Conservation (phyloP, 441 rosid species). For the Iberis amara region DNA sequence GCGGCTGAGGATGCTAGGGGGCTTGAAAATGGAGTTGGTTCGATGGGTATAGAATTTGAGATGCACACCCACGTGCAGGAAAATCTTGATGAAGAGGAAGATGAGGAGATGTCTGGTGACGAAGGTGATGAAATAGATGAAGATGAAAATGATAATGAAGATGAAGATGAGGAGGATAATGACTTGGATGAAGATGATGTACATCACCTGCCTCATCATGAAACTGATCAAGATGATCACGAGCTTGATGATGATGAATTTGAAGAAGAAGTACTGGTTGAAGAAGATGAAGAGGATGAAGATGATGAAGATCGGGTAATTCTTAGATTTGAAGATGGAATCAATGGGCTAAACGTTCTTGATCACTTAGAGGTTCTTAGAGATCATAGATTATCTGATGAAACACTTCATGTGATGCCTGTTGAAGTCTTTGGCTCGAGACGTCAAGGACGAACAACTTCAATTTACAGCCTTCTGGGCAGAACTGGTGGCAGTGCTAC, state of each 20-base stretch:
- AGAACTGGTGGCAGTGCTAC: conserved; percentile 63
- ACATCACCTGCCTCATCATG: conserved; percentile 86
- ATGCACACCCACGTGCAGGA: conserved; percentile 77
- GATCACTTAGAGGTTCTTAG: conserved; percentile 95
- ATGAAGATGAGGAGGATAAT: conserved; percentile 72
- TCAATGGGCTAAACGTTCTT: conserved; percentile 87
- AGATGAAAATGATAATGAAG: conserved; percentile 76
- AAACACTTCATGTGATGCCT: conserved; percentile 93
- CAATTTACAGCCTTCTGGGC: conserved; percentile 92
- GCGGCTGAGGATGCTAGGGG: conserved; percentile 70
- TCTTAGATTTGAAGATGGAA: conserved; percentile 87
- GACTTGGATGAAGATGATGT: conserved; percentile 86
- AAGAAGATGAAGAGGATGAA: conserved; percentile 94
- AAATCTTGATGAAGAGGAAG: conserved; percentile 85
- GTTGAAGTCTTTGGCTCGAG: conserved; percentile 97
- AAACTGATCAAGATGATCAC: conserved; percentile 95
- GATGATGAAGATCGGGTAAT: conserved; percentile 94
- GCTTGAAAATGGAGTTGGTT: conserved; percentile 67
- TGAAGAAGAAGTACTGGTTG: conserved; percentile 86
- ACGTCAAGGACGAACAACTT: conserved; percentile 92
- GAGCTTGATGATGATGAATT: conserved; percentile 99
- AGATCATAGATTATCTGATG: conserved; percentile 79
- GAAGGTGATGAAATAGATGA: conserved; percentile 75
- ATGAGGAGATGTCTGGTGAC: conserved; percentile 90
- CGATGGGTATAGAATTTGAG: conserved; percentile 73